These are phyloP conservation scores for Penicillium bovifimosum DNA, from an alignment of 495 filamentous ascomycete genomes.

Conservation along the genomic window DNA sequence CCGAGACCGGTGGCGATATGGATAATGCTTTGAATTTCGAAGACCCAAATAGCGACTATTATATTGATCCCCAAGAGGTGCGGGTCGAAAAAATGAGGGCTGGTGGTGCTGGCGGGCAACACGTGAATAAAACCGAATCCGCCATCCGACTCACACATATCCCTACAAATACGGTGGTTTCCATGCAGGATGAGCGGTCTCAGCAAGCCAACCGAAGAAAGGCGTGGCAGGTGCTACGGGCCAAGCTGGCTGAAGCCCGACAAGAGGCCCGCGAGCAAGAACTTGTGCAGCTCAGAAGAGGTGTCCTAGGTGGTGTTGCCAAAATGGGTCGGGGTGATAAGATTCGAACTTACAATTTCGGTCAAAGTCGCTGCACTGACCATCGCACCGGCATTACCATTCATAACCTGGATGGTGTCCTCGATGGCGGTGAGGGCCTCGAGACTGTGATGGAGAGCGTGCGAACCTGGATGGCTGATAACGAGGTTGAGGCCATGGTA, in stretches of 20 bases:
- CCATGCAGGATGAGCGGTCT: constrained; percentile 89
- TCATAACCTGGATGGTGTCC: constrained; percentile 74
- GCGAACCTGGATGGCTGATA: constrained; percentile 68
- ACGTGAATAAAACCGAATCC: constrained; percentile 97
- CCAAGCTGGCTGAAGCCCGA: constrained; percentile 71
- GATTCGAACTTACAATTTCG: constrained; percentile 91
- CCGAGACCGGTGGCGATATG: constrained; percentile 46
- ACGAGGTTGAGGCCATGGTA: constrained; percentile 66
- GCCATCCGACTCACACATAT: constrained; percentile 90
- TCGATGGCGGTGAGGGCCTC: constrained; percentile 64
- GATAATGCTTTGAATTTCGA: constrained; percentile 58
- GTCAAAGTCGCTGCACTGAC: constrained; percentile 89
- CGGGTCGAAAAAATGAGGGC: constrained; percentile 86
- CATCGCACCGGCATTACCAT: constrained; percentile 80
- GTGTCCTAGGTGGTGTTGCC: constrained; percentile 66
- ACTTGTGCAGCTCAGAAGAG: constrained; percentile 62
- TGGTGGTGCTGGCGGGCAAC: constrained; percentile 87
- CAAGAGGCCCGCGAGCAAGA: constrained; percentile 84
- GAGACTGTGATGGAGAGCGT: constrained; percentile 79
- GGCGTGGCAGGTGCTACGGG: constrained; percentile 80
- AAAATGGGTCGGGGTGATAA: constrained; percentile 88
- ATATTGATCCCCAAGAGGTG: constrained; percentile 82
- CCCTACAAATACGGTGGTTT: constrained; percentile 77
- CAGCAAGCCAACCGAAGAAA: constrained; percentile 81
- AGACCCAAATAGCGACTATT: constrained; percentile 85